phyloP scores from a whole-genome alignment of 257 asterid species.

The Cordia subcordata region DNA sequence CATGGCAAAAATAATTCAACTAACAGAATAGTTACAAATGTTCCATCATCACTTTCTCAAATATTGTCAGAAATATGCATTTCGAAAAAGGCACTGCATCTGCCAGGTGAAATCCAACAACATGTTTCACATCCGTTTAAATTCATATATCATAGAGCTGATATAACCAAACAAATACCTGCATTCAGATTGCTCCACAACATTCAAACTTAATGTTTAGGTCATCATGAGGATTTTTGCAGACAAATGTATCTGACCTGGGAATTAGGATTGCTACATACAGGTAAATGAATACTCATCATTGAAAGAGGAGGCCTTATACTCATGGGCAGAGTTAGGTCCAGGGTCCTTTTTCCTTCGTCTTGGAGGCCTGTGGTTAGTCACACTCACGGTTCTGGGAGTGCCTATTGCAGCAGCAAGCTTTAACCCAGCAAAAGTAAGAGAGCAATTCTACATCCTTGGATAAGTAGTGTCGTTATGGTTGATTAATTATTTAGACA shows the following conservation, averaged over 20 bases:
- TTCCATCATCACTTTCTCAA: too few species aligned
- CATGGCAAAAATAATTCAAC: too few species aligned
- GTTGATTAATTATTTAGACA: background rate
- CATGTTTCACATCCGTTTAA: too few species aligned
- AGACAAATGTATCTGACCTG: background rate
- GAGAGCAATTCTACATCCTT: background rate
- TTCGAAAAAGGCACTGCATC: too few species aligned
- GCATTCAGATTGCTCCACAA: too few species aligned
- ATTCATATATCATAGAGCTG: too few species aligned
- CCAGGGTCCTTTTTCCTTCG: constrained; percentile 71
- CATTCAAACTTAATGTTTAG: background rate
- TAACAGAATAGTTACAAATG: too few species aligned
- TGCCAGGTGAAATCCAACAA: too few species aligned
- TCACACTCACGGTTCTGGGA: constrained; percentile 77
- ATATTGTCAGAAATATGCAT: too few species aligned
- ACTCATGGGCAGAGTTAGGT: constrained; percentile 70
- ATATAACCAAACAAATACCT: too few species aligned
- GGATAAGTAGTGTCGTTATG: background rate
- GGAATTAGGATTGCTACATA: constrained; percentile 2
- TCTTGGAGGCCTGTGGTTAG: constrained; percentile 82
- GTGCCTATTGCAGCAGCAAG: constrained; percentile 87
- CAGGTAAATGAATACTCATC: constrained; percentile 89
- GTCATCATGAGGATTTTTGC: background rate
- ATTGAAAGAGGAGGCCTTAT: constrained; percentile 42
- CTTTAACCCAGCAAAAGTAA: constrained; percentile 75